Conservation (phyloP, 257 asterid species). For the Cruciata laevipes region DNA sequence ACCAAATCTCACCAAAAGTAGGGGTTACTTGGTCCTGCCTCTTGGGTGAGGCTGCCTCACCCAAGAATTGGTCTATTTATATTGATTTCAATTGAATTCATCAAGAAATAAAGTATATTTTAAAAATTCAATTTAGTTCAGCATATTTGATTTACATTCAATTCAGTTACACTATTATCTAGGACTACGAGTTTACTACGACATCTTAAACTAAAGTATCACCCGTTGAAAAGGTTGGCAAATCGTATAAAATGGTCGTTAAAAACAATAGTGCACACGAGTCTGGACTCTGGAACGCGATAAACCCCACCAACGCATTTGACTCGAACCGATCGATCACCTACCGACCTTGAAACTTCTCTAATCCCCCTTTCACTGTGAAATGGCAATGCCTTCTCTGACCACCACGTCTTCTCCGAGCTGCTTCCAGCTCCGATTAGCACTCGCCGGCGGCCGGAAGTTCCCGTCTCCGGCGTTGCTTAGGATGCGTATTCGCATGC, state of each 20-base stretch:
- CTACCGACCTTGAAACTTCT: conserved; percentile 1
- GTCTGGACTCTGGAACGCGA: background rate
- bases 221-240: background rate
- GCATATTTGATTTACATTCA: no score
- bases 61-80: no score
- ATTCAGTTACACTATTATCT: no score
- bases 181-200: no score
- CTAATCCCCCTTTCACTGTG: background rate
- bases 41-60: no score
- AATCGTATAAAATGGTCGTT: background rate
- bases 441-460: conserved; percentile 44
- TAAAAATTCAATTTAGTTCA: no score
- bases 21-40: no score
- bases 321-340: conserved; percentile 1
- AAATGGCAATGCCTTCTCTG: conserved; percentile 46
- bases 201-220: background rate
- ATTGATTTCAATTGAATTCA: no score
- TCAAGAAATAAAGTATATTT: no score
- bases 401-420: conserved; percentile 63
- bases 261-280: background rate
- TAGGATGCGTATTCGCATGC: conserved; percentile 32
- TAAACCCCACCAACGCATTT: background rate
- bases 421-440: conserved; percentile 84
- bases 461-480: conserved; percentile 19
- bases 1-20: no score